These are phyloP conservation scores for Trametes pubescens DNA, from an alignment of 1,284 basidiomycete species.

Conservation along the genomic window DNA sequence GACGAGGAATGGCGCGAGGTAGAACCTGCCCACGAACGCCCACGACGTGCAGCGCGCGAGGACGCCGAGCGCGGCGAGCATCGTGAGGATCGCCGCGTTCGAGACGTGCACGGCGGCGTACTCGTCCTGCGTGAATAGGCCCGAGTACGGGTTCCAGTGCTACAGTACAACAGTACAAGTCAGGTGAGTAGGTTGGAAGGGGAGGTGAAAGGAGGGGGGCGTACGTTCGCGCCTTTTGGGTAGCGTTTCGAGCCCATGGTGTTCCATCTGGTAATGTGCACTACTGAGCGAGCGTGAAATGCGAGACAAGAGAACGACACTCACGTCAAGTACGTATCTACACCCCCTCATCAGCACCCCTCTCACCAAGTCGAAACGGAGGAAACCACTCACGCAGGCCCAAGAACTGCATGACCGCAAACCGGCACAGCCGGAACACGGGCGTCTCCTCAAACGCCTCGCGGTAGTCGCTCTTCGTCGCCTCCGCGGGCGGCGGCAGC, in stretches of 20 bases:
- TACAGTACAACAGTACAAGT: not conserved
- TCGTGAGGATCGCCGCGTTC: slow-evolving; percentile 3
- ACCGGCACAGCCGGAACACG: slow-evolving; percentile 57
- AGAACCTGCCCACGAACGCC: slow-evolving; percentile 4
- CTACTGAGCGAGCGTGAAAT: too few species aligned
- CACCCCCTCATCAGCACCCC: not conserved
- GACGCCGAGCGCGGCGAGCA: not conserved
- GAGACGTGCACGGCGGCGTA: slow-evolving; percentile 5
- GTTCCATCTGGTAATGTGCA: slow-evolving; percentile 30
- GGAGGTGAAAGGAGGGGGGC: not conserved
- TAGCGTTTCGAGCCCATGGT: slow-evolving; percentile 37
- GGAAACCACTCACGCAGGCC: slow-evolving; percentile 18
- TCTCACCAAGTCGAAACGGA: too few species aligned
- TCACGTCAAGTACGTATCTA: slow-evolving; percentile 39
- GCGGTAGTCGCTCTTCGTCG: slow-evolving; percentile 41
- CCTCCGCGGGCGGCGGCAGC: slow-evolving; percentile 38
- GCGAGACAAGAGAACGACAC: slow-evolving; percentile 16
- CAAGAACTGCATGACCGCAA: slow-evolving; percentile 57
- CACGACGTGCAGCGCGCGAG: slow-evolving; percentile 2
- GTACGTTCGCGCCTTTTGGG: slow-evolving; percentile 42
- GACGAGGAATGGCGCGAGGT: slow-evolving; percentile 2
- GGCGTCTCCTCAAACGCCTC: slow-evolving; percentile 58
- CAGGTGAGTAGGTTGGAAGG: too few species aligned
- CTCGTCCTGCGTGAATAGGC: slow-evolving; percentile 5
- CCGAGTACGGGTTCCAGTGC: slow-evolving; percentile 12